Conservation (phyloP, 768 basidiomycete species). For the Sutorius australiensis region DNA sequence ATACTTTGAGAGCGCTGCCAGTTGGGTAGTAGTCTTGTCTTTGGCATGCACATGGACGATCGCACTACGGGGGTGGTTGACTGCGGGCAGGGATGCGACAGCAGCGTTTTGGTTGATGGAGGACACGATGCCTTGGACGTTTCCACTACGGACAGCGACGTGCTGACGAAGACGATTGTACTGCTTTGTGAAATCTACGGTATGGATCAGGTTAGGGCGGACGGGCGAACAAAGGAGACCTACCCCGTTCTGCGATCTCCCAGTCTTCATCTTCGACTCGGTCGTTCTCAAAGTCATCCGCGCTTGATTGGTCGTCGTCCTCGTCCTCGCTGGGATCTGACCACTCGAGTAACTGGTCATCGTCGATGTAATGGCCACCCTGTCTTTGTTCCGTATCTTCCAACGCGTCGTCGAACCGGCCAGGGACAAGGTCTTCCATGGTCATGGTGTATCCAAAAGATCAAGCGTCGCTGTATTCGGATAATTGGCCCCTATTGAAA, state of each 20-base stretch:
- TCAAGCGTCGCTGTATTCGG: constrained; percentile 2
- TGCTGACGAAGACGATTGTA: constrained; percentile 94
- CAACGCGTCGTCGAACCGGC: constrained; percentile 63
- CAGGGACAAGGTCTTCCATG: constrained; percentile 30
- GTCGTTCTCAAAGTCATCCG: constrained; percentile 51
- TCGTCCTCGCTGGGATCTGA: constrained; percentile 28
- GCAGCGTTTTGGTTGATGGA: constrained; percentile 45
- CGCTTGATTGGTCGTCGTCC: constrained; percentile 33
- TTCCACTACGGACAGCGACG: constrained; percentile 75
- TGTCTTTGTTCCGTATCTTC: constrained; percentile 31
- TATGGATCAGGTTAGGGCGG: not conserved
- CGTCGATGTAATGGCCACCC: constrained; percentile 44
- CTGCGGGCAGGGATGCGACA: constrained; percentile 63
- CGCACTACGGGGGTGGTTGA: constrained; percentile 57
- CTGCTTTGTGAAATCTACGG: constrained; percentile 94
- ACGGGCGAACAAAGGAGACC: constrained; percentile 13
- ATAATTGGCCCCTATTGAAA: constrained; percentile 12
- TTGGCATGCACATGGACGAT: constrained; percentile 35
- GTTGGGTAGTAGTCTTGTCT: constrained; percentile 66
- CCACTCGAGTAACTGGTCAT: constrained; percentile 30
- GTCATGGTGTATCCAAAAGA: constrained; percentile 15
- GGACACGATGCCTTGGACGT: constrained; percentile 56
- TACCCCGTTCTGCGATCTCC: constrained; percentile 83
- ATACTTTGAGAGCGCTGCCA: constrained; percentile 72
- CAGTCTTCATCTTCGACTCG: constrained; percentile 85